Evolutionary conservation across 1,139 yeast species (phyloP).

Genomic region (Geotrichum reessii): DNA sequence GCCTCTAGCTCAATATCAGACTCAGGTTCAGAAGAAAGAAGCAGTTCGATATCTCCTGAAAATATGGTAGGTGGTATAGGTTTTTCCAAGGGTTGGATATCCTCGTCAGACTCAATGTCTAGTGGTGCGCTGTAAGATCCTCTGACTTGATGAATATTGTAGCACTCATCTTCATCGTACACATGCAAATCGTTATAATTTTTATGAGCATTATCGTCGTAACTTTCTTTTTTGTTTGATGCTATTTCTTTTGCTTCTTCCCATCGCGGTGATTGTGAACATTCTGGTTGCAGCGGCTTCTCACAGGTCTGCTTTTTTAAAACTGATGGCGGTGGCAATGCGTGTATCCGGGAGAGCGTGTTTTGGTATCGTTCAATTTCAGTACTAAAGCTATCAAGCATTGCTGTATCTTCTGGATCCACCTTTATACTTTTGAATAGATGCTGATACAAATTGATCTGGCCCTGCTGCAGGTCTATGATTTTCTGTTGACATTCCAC

Average conservation of each 20-base stretch:
- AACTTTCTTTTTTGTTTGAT: not conserved
- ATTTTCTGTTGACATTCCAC: constrained; percentile 5
- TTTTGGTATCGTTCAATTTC: constrained; percentile 8
- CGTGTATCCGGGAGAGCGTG: not conserved
- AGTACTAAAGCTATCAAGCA: constrained; percentile 1
- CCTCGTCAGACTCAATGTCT: constrained; percentile 7
- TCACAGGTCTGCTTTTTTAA: not conserved
- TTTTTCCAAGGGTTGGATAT: not conserved
- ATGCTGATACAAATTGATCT: not conserved
- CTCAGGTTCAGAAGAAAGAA: not conserved
- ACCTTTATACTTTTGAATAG: not conserved
- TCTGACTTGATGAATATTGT: not conserved
- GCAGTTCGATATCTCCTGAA: not conserved
- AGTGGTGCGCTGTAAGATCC: constrained; percentile 2
- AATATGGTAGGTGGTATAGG: not conserved
- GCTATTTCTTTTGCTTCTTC: not conserved
- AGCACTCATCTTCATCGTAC: not conserved
- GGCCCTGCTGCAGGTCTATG: constrained; percentile 11
- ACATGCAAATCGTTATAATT: not conserved
- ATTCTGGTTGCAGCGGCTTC: not conserved
- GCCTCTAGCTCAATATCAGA: not conserved
- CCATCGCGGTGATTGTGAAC: not conserved
- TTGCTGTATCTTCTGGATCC: not conserved
- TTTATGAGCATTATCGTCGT: not conserved
- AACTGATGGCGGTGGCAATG: not conserved